Percentiles rank a stretch among this genome's conserved stretches.
Evolutionary conservation across 768 basidiomycete species (phyloP).

Genomic region (Leccinum subgranulosum): DNA sequence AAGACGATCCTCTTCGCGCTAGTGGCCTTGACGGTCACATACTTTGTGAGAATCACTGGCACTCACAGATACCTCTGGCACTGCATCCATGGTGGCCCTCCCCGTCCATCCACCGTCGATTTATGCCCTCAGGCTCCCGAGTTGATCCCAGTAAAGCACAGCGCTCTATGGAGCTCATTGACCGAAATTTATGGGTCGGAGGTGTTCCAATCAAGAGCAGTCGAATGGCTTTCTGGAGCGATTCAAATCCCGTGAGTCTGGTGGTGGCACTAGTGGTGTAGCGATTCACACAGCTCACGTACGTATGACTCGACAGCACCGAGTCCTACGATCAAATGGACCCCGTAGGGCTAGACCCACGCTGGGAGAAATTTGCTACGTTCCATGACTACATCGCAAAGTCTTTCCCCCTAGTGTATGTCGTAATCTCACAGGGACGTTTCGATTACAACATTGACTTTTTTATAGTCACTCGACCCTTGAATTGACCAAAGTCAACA

Average conservation of each 20-base stretch:
- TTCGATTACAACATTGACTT: not conserved
- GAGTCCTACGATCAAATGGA: conserved; percentile 50
- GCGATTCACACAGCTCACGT: conserved; percentile 2
- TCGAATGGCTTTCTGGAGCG: conserved; percentile 38
- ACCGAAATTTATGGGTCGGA: conserved; percentile 31
- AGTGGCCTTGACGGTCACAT: conserved; percentile 15
- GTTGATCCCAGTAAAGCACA: conserved; percentile 34
- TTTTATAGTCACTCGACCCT: conserved; percentile 45
- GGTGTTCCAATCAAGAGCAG: conserved; percentile 33
- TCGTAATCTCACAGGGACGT: not conserved
- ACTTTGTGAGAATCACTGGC: conserved; percentile 6
- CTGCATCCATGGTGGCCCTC: not conserved
- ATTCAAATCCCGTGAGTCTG: conserved; percentile 41
- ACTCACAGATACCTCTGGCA: conserved; percentile 7
- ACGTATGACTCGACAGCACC: conserved; percentile 35
- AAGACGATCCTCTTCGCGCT: conserved; percentile 15
- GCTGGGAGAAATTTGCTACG: conserved; percentile 51
- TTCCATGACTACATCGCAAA: conserved; percentile 54
- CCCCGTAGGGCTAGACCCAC: conserved; percentile 45
- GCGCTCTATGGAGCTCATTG: conserved; percentile 32
- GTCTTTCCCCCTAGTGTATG: conserved; percentile 63
- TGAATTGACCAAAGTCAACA: conserved; percentile 56
- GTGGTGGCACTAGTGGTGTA: not conserved
- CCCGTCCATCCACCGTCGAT: conserved; percentile 1
- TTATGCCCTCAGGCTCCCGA: conserved; percentile 36